A percentile compares a stretch with the other conserved stretches of the same genome.
These are phyloP conservation scores for Voacanga thouarsii DNA, from an alignment of 257 asterid genomes.

Conservation along the genomic window DNA sequence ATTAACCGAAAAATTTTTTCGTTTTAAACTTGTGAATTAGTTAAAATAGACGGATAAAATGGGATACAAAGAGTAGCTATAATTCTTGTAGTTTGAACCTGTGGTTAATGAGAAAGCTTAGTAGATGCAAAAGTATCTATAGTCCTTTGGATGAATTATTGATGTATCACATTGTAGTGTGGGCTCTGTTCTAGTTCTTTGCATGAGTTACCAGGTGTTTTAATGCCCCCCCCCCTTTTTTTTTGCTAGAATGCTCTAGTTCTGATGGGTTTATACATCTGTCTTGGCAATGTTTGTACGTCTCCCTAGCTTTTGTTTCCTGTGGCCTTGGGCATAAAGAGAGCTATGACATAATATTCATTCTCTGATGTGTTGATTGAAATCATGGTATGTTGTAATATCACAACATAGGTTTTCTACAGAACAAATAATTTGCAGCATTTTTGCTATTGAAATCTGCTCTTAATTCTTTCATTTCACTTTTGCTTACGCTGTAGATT, in stretches of 20 bases:
- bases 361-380: neutral
- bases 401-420: neutral
- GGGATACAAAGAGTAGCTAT: neutral
- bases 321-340: neutral
- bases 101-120: neutral
- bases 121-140: neutral
- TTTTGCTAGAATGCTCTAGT: neutral
- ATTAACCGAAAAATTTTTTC: too few species aligned
- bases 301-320: neutral
- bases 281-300: neutral
- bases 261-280: neutral
- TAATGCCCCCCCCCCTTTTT: neutral
- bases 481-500: slow-evolving; percentile 62
- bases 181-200: neutral
- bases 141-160: neutral
- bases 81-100: neutral
- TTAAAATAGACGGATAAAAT: too few species aligned
- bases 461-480: too few species aligned
- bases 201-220: neutral
- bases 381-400: neutral
- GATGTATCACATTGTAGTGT: neutral
- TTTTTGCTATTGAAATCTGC: too few species aligned
- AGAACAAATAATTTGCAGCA: neutral
- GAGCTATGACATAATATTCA: neutral
- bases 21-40: too few species aligned